Evolutionary conservation across 2,329 filamentous ascomycete species (phyloP).

Genomic region (Acephala macrosclerotiorum): DNA sequence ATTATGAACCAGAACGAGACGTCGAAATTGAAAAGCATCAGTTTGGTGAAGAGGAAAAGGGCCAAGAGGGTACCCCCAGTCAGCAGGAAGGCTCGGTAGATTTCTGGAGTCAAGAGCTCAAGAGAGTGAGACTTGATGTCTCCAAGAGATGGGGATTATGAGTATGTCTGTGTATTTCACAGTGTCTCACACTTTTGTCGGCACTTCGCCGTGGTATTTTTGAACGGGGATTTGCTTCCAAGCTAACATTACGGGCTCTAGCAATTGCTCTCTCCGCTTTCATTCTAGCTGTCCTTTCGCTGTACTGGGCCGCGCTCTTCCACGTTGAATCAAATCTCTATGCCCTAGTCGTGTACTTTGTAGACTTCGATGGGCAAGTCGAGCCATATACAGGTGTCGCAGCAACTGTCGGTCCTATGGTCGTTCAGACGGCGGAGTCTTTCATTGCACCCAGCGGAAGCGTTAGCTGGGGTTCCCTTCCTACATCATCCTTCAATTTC

Average conservation of each 20-base stretch:
- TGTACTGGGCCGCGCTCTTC: constrained; percentile 68
- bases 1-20: neutral
- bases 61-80: constrained; percentile 12
- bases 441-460: constrained; percentile 48
- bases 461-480: constrained; percentile 45
- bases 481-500: constrained; percentile 59
- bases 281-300: constrained; percentile 61
- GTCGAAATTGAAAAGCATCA: neutral
- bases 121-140: constrained; percentile 24
- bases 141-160: constrained; percentile 35
- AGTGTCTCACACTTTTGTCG: neutral
- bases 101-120: constrained; percentile 36
- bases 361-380: constrained; percentile 66
- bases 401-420: constrained; percentile 63
- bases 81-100: constrained; percentile 30
- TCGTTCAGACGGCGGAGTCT: constrained; percentile 54
- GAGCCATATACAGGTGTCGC: constrained; percentile 57
- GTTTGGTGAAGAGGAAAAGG: constrained; percentile 7
- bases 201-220: neutral
- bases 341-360: constrained; percentile 61
- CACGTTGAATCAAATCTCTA: constrained; percentile 56
- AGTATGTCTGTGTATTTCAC: constrained; percentile 28
- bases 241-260: constrained; percentile 31
- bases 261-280: constrained; percentile 61
- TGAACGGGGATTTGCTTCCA: neutral